Base-by-base conservation (phyloP, 75 land plant species). In the Cupressus sempervirens region DNA sequence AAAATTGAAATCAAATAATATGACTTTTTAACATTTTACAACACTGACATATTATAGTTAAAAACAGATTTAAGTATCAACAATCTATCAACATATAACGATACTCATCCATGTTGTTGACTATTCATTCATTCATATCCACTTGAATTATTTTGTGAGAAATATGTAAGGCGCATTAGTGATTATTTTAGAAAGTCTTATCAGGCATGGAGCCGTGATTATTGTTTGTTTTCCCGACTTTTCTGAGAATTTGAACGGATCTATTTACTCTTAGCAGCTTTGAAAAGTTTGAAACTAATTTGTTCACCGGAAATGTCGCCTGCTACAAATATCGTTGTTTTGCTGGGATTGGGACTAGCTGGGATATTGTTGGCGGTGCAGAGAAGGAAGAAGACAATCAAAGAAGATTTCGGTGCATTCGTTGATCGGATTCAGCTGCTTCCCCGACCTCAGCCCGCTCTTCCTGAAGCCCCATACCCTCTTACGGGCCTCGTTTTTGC, bases 371-470 rank as follows among this genome's bases (percentile, higher is more conserved):
- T 97, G 46, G 81, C 91, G 85, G 84, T 89, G 18, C 84, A 87
- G 76, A 85, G 86, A 74, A 87, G 90, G 46, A 91, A 84, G 86
- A 87, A 89, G 54, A 82, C 79, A 46, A 81, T 89, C 40, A 93
- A 81, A 68, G 84, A 92, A 83, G 96, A 93, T 80, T 88, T 93
- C 79, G 99, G 99, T 7, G 99, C 99, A 12, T 97, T 97, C 86
- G 86, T 96, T 23, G 81, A 91, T 70, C 88, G 86, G 79, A 81
- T 97, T 43, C 89, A 94, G 91, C 87, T 97, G 23, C 95, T 94
- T 74, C 99, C 99, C 35, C 98, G 98, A 0, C 99, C 99, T 38
- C 96, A 86, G 72, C 98, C 99, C 1, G 86, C 95, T 12, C 99
- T 96, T 45, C 98, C 98, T 36, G 94, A 87, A 74, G 98, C 99